Evolutionary conservation across 2,329 filamentous ascomycete species (phyloP), one percentile per base, ranked within the genome.

Genomic region (Leptographium radiaticola): DNA sequence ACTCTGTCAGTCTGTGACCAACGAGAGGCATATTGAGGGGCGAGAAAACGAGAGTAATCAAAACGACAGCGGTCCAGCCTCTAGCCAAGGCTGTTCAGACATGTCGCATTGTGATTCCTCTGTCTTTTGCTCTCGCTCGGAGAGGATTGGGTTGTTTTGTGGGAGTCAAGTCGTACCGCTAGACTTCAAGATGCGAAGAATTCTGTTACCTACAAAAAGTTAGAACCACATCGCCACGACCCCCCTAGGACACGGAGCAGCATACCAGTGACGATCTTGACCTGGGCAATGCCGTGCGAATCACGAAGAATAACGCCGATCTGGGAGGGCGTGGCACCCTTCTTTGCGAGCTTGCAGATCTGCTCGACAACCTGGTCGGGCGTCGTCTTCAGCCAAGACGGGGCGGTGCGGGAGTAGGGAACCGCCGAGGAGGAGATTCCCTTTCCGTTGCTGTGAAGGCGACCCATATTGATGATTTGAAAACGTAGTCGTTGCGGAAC

Each of bases 391-490:
- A 97, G 80, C 93, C 93, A 98, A 65, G 90, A 81, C 59, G 93
- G 91, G 62, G 89, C 73, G 66, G 81, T 84, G 78, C 93, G 91
- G 65, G 89, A 95, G 85, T 97, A 98, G 70, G 94, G 93, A 75
- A 97, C 77, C 68, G 93, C 89, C 61, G 89, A 95, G 77, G 88
- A 76, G 64, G 89, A 89, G 77, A 98, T 98, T 76, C 93, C 94
- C 88, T 97, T 97, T 80, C 93, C 91, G 70, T 96, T 95, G 83
- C 81, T 87, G 86, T 98, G 94, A 86, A 97, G 85, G 81, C 91
- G 85, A 85, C 90, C 89, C 89, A 95, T 95, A 64, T 75, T 87
- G 74, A n/a, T 11, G 68, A 72, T 70, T 70, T 65, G 67, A 66
- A 66, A 62, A 65, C 65, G 43, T 52, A 46, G 54, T 53, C 57